Base-by-base conservation (phyloP, 768 basidiomycete genomes). In the Leucosporidium yakuticum region DNA sequence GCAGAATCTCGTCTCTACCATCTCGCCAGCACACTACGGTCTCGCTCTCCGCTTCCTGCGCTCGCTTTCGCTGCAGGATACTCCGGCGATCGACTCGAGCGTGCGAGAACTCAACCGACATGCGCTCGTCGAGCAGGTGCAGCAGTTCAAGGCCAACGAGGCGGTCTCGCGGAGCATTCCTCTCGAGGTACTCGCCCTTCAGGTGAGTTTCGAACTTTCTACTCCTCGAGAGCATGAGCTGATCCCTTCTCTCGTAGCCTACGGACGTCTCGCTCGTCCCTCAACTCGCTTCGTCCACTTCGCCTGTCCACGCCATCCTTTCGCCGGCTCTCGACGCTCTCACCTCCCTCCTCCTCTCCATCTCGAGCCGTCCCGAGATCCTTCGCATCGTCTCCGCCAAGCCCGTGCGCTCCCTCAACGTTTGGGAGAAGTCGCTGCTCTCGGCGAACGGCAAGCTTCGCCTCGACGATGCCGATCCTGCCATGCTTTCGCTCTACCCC, bases 171-270 rank as follows among this genome's bases (percentile, higher is more conserved):
- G 77, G 74, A 78, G 76, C 72, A 72, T 80, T 44, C 79, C 82
- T 64, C 75, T 76, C 65, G 77, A 74, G 67, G 80, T 82, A 71
- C 71, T 83, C 68, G 71, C 76, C 25, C 70, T 76, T 56, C 83
- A 84, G 83, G 84, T 84, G 70, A 77, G 81, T 15, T 44, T 78
- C 63, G 76, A 68, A 36, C 68, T 66, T 68, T 57, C 57, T 29
- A 31, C 49, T 53, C 54, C 74, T 53, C 53, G 77, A 86, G 85
- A 82, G 83, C 56, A 79, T 84, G 79, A 81, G 83, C 77, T 31
- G 36, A 7, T 81, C 84, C 75, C 81, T 81, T 72, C 76, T 84
- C 79, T 78, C 71, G 65, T 76, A 73, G 71, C 71, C 71, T 11
- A n/a, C 62, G 63, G 71, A 73, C 58, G 27, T 57, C 4, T 61